A percentile compares a stretch with the other conserved stretches of the same genome.
Evolutionary conservation across 2,329 filamentous ascomycete genomes (phyloP).

Genomic region (Eurotiales sp.): DNA sequence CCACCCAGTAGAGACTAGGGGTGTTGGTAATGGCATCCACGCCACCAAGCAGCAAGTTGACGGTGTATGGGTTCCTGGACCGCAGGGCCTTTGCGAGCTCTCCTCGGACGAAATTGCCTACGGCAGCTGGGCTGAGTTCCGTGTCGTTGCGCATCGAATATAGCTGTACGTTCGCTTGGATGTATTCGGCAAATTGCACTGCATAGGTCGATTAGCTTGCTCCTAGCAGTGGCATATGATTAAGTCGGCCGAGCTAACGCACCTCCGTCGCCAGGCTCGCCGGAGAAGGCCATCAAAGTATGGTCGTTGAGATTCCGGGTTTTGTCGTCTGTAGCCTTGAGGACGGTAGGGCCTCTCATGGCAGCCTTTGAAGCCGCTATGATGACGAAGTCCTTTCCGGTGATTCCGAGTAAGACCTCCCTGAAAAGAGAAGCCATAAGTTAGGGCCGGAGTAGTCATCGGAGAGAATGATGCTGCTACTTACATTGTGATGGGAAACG

Average conservation of each 20-base stretch:
- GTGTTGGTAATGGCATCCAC: constrained; percentile 88
- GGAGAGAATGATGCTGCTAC: constrained; percentile 3
- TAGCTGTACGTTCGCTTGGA: constrained; percentile 96
- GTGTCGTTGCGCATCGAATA: constrained; percentile 98
- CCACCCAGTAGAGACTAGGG: constrained; percentile 93
- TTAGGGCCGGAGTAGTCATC: not conserved
- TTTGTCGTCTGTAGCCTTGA: constrained; percentile 96
- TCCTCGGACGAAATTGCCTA: constrained; percentile 88
- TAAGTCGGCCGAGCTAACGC: too few species aligned
- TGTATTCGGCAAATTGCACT: constrained; percentile 99
- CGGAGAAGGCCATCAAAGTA: constrained; percentile 90
- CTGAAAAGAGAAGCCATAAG: constrained; percentile 44
- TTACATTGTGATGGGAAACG: constrained; percentile 12
- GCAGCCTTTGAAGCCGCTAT: constrained; percentile 96
- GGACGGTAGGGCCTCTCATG: constrained; percentile 93
- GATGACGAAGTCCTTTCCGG: constrained; percentile 98
- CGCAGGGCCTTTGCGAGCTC: constrained; percentile 88
- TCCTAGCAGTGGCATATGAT: too few species aligned
- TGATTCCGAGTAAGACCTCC: constrained; percentile 98
- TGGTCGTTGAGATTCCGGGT: constrained; percentile 88
- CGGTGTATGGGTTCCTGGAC: constrained; percentile 90
- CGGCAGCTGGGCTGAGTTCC: constrained; percentile 82
- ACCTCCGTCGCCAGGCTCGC: constrained; percentile 95
- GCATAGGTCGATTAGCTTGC: constrained; percentile 3
- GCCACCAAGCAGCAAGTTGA: constrained; percentile 92